These are phyloP conservation scores for Backusella tarrabulga DNA, from an alignment of 192 early-diverging fungal genomes.

Conservation along the genomic window DNA sequence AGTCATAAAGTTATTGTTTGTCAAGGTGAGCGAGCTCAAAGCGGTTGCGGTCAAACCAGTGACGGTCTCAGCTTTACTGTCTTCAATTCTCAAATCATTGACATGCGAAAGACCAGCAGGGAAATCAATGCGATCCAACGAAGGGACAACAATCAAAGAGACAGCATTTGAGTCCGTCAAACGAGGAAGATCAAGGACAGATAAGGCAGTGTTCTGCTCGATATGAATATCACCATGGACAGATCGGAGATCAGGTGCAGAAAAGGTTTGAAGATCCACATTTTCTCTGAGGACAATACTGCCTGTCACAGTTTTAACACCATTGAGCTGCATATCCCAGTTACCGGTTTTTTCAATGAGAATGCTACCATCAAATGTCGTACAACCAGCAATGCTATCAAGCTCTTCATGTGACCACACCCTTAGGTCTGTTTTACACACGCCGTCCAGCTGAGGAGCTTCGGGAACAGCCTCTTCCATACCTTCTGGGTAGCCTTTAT, in stretches of 20 bases:
- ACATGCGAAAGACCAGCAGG: constrained; percentile 15
- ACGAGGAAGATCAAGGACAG: constrained; percentile 13
- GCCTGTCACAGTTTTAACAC: constrained; percentile 26
- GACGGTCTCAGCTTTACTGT: constrained; percentile 17
- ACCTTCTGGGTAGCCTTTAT: not conserved
- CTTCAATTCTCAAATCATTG: constrained; percentile 17
- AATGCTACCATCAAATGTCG: constrained; percentile 27
- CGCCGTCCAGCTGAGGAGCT: not conserved
- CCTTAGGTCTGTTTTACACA: not conserved
- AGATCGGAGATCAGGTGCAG: constrained; percentile 25
- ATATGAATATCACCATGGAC: constrained; percentile 29
- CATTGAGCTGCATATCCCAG: constrained; percentile 13
- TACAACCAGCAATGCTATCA: constrained; percentile 23
- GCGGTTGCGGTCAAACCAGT: constrained; percentile 12
- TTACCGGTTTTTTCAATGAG: constrained; percentile 10
- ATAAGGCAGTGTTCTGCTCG: constrained; percentile 23
- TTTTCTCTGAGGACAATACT: constrained; percentile 25
- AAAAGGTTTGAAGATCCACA: constrained; percentile 9
- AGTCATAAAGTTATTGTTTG: constrained; percentile 31
- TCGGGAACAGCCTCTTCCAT: not conserved
- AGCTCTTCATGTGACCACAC: constrained; percentile 27
- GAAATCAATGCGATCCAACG: constrained; percentile 27
- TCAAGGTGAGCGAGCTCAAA: constrained; percentile 15
- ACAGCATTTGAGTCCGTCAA: constrained; percentile 16
- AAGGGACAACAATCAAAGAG: constrained; percentile 27